Base-by-base conservation (phyloP, 1,284 basidiomycete species). In the Termitomyces sp. region DNA sequence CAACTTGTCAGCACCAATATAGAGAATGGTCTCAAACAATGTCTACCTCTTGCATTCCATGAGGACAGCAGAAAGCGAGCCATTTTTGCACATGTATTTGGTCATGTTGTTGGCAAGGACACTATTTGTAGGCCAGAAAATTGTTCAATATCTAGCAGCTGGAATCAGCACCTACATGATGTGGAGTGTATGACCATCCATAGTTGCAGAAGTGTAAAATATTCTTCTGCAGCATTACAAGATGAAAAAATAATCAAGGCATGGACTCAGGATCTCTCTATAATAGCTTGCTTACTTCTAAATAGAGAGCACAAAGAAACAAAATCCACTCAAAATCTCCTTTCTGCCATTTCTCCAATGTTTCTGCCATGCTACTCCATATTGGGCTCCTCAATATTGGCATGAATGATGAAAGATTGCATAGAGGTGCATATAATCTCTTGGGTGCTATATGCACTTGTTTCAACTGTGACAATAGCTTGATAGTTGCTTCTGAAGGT, bases 11-110 rank as follows among this genome's bases (percentile, higher is more conserved):
- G 81, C 21, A 82, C 91, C 14, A 96, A 96, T 64, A 87, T 90
- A 31, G 91, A 95, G 63, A 87, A 84, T 57, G 93, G 91, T 11
- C 81, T 96, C 60, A 93, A 93, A 67, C 90, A 93, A 66, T 93
- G 89, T 63, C 78, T 96, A 28, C 73, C 83, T 1, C 72, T 91
- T 50, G 91, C 88, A 1, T 94, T 93, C 61, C 86, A 92, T 62
- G 71, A 77, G 26, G 88, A 94, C 62, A 74, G 78, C 11, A 71
- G 80, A 24, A 86, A 88, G 62, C 83, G 91, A 30, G 78, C 82
- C 2, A 90, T 93, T 21, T 95, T 94, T 64, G 85, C 92, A 49
- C 85, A 89, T 64, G 85, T 93, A 16, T 91, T 95, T 68, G 84
- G 89, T 43, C 81, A 88, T 43, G 91, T 93, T 5, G 77, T 97